Evolutionary conservation across 495 filamentous ascomycete species (phyloP).

Genomic region (Hyphodiscus hymeniophilus): DNA sequence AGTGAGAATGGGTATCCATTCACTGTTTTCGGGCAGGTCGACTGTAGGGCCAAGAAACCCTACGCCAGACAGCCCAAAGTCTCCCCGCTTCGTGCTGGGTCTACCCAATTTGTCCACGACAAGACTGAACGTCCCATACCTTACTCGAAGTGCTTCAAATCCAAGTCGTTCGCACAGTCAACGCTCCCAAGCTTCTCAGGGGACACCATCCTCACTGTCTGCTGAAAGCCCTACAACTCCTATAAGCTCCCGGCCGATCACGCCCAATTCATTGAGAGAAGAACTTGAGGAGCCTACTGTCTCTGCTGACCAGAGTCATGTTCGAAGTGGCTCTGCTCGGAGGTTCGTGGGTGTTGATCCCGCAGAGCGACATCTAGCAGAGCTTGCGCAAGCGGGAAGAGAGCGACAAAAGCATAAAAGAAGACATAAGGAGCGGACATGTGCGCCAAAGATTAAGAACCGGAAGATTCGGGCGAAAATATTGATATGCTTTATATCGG

Average conservation of each 20-base stretch:
- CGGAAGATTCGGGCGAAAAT: slow-evolving; percentile 45
- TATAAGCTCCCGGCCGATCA: slow-evolving; percentile 6
- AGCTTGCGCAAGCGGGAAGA: slow-evolving; percentile 22
- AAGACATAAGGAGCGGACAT: slow-evolving; percentile 4
- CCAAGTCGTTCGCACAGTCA: neutral
- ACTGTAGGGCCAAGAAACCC: slow-evolving; percentile 14
- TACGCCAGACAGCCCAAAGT: slow-evolving; percentile 33
- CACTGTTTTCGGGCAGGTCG: slow-evolving; percentile 27
- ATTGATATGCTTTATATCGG: slow-evolving; percentile 31
- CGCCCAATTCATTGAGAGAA: neutral
- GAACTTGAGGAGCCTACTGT: slow-evolving; percentile 7
- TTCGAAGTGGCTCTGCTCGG: slow-evolving; percentile 5
- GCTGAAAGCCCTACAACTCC: slow-evolving; percentile 2
- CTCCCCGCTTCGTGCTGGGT: slow-evolving; percentile 28
- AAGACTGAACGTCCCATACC: slow-evolving; percentile 31
- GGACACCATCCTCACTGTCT: slow-evolving; percentile 5
- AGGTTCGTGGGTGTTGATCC: slow-evolving; percentile 30
- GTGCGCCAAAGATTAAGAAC: slow-evolving; percentile 40
- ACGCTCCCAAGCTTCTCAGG: neutral
- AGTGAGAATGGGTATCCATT: slow-evolving; percentile 12
- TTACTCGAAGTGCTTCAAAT: slow-evolving; percentile 17
- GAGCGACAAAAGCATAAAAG: slow-evolving; percentile 13
- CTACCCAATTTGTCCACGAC: slow-evolving; percentile 31
- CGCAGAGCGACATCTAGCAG: slow-evolving; percentile 28
- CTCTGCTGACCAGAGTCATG: slow-evolving; percentile 9